Base-by-base conservation (phyloP, 192 early-diverging fungal species). In the Gamsiella multidivaricata region DNA sequence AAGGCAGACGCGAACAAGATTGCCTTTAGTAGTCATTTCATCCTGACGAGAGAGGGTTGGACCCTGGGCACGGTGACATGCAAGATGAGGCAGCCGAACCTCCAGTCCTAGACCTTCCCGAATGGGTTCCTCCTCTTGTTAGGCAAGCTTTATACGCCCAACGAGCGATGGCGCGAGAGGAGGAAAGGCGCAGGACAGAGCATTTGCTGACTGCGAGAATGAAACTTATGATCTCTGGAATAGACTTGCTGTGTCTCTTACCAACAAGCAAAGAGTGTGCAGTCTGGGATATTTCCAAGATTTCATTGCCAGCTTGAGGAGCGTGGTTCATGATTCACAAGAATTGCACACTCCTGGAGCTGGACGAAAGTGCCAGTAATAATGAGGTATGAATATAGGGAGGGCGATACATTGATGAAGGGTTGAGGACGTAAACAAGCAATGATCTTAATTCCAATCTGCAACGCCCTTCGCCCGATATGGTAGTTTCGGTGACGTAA, bases 291-390 rank as follows among this genome's bases (percentile, higher is more conserved):
- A 54, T 18, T 31, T 31, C 29, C 53, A 54, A 31, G 29, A 23
- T 26, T 54, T 50, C n/a, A 28, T 54, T 32, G 53, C 53, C 53
- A 54, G 29, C 29, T 32, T 54, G 53, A 54, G 53, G 29, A 54
- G 26, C 39, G 39, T 41, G 39, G 39, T 41, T 41, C 39, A 41
- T 41, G 39, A 41, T 41, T 56, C 54, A 56, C n/a, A 0, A 54
- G 23, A 29, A 7, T 29, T 7, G n/a, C 32, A 11, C 54, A n/a
- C 32, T 34, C n/a, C n/a, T n/a, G n/a, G n/a, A n/a, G n/a, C n/a
- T n/a, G n/a, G n/a, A n/a, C n/a, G n/a, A n/a, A n/a, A n/a, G n/a
- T n/a, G n/a, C n/a, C n/a, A n/a, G n/a, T n/a, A n/a, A n/a, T n/a
- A n/a, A n/a, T n/a, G n/a, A n/a, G n/a, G n/a, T n/a, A n/a, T n/a